Evolutionary conservation across 192 early-diverging fungal species (phyloP).

Genomic region (Kickxella alabastrina): DNA sequence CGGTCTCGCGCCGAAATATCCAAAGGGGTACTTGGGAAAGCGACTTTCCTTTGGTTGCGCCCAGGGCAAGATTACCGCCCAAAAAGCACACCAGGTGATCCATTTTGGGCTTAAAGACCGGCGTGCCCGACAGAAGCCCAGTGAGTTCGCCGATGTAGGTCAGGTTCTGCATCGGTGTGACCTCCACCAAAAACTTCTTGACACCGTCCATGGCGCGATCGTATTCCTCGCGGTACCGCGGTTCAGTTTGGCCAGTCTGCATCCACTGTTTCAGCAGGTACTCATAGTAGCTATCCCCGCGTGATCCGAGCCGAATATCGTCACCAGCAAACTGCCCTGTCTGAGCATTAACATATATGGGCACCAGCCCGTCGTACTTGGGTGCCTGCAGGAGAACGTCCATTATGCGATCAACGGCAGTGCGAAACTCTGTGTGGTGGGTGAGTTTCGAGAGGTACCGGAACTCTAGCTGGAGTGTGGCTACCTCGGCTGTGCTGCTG

Average conservation of each 20-base stretch:
- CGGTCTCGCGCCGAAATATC: slow-evolving; percentile 20
- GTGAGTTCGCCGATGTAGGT: slow-evolving; percentile 34
- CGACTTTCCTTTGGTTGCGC: slow-evolving; percentile 31
- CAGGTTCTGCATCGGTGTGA: slow-evolving; percentile 15
- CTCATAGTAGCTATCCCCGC: slow-evolving; percentile 93
- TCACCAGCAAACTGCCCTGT: slow-evolving; percentile 12
- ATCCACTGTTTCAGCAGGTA: slow-evolving; percentile 90
- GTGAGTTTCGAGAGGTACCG: slow-evolving; percentile 80
- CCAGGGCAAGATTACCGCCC: slow-evolving; percentile 48
- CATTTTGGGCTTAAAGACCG: slow-evolving; percentile 60
- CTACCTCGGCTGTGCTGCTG: slow-evolving; percentile 62
- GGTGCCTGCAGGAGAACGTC: slow-evolving; percentile 17
- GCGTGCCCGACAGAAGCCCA: slow-evolving; percentile 55
- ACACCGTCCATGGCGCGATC: slow-evolving; percentile 52
- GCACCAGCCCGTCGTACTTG: slow-evolving; percentile 61
- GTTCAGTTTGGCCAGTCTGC: slow-evolving; percentile 68
- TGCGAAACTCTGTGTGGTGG: slow-evolving; percentile 67
- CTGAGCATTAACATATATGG: slow-evolving; percentile 56
- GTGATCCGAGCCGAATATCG: slow-evolving; percentile 28
- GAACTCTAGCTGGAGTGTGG: slow-evolving; percentile 85
- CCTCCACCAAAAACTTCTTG: slow-evolving; percentile 28
- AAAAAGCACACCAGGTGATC: slow-evolving; percentile 95
- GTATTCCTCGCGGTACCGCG: slow-evolving; percentile 64
- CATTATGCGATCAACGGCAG: slow-evolving; percentile 61
- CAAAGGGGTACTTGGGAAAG: slow-evolving; percentile 11